Percentiles rank a stretch among this genome's conserved stretches.
phyloP scores from a whole-genome alignment of 2,329 filamentous ascomycete species.

The Monilinia polystroma region DNA sequence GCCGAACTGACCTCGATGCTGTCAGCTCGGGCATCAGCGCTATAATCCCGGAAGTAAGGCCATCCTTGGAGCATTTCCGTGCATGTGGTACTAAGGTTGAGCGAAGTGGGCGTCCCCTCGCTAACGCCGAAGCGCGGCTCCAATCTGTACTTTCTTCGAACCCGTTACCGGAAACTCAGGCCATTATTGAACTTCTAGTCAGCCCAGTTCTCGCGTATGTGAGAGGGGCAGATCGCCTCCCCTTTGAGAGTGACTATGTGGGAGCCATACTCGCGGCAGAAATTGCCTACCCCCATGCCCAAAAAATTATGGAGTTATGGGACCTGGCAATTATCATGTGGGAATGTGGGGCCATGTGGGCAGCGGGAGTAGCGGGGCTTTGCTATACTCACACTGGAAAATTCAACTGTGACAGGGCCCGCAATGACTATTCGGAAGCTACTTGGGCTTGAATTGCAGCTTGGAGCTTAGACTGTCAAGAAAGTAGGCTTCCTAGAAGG shows the following conservation, averaged over 20 bases:
- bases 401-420: slow-evolving; percentile 15
- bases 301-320: slow-evolving; percentile 17
- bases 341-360: slow-evolving; percentile 11
- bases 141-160: background rate
- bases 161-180: slow-evolving; percentile 1
- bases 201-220: background rate
- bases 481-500: background rate
- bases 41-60: background rate
- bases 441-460: slow-evolving; percentile 2
- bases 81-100: slow-evolving; percentile 5
- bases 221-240: background rate
- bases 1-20: slow-evolving; percentile 9
- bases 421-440: slow-evolving; percentile 2
- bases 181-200: background rate
- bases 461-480: background rate
- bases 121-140: slow-evolving; percentile 4
- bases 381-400: slow-evolving; percentile 10
- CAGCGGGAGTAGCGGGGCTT: background rate
- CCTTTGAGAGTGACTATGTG: slow-evolving; percentile 2
- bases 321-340: slow-evolving; percentile 5
- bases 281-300: background rate
- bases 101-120: background rate
- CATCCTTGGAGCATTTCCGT: slow-evolving; percentile 13
- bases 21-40: background rate
- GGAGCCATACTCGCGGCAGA: slow-evolving; percentile 7